phyloP scores from a whole-genome alignment of 2,329 filamentous ascomycete genomes.

The Colletotrichum tamarilloi region DNA sequence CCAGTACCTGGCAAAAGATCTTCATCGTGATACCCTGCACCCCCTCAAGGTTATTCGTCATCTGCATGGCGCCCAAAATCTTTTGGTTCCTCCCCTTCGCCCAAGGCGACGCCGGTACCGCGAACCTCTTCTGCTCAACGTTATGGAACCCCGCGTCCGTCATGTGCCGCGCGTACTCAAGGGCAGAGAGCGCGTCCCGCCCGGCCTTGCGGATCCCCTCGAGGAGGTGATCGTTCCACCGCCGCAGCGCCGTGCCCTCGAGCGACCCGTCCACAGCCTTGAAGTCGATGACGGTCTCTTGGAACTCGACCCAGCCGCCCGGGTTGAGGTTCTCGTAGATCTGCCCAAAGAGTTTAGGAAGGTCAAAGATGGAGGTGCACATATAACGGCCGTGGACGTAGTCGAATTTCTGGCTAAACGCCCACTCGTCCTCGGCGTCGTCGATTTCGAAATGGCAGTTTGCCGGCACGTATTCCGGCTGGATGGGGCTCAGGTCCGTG shows the following conservation, averaged over 20 bases:
- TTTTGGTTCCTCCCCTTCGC: conserved; percentile 49
- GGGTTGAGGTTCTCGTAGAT: conserved; percentile 52
- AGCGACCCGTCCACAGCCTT: conserved; percentile 65
- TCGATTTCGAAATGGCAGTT: conserved; percentile 54
- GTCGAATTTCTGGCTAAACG: conserved; percentile 33
- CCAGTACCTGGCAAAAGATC: conserved; percentile 45
- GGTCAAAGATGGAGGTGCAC: conserved; percentile 48
- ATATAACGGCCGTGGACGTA: conserved; percentile 39
- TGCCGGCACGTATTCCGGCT: conserved; percentile 52
- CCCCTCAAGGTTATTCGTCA: conserved; percentile 47
- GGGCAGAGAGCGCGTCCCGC: conserved; percentile 51
- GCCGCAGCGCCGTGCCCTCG: conserved; percentile 44
- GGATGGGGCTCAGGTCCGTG: conserved; percentile 52
- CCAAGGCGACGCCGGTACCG: conserved; percentile 50
- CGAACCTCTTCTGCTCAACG: conserved; percentile 43
- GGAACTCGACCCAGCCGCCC: conserved; percentile 55
- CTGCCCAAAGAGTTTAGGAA: conserved; percentile 45
- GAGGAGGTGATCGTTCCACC: conserved; percentile 50
- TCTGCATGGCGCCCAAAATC: conserved; percentile 48
- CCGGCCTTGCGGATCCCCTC: conserved; percentile 48
- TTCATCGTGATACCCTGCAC: conserved; percentile 45
- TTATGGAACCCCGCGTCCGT: conserved; percentile 49
- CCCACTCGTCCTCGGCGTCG: conserved; percentile 43
- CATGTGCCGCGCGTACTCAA: conserved; percentile 49
- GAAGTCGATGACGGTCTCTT: conserved; percentile 75